Evolutionary conservation across 768 basidiomycete species (phyloP), one percentile per base, ranked within the genome.

Genomic region (Bullera alba): DNA sequence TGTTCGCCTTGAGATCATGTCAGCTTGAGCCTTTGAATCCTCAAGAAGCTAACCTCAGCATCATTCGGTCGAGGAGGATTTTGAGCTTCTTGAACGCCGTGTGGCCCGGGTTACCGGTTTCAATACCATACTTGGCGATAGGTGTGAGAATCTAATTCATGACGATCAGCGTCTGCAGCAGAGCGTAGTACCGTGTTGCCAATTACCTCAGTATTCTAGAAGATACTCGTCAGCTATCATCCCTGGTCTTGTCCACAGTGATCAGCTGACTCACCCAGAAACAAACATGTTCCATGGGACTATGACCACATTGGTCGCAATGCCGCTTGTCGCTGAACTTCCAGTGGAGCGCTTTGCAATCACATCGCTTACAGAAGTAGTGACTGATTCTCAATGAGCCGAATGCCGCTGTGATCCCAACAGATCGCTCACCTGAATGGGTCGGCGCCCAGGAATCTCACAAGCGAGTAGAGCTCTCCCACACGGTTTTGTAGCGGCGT

Each of bases 401-500:
- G 15, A 6, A 48, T 36, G 35, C 46, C 5, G 21, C 23, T 12
- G 48, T 57, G n/a, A 12, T 6, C 34, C 19, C 19, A 23, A 23
- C 21, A 16, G 4, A 15, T 8, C 25, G 39, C 53, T 42, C 16
- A 57, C 56, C 56, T 61, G 58, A 65, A 65, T 0, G 69, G 89
- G 70, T 91, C 87, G 25, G 87, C 87, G n/a, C 89, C 89, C 45
- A 93, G 73, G 76, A 96, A 95, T 42, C 73, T 53, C 25, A 96
- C 81, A 35, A 95, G 79, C 70, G 91, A 95, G 75, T 99, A 99
- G 43, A 99, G 75, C 70, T 99, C 95, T 57, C 95, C 95, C n/a
- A 99, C 95, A 58, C 95, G 84, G 66, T 96, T 96, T 72, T 99
- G 93, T 7, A 99, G 76, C 0, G 93, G 93, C 5, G 93, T 96